Conservation (phyloP, 805 yeast genomes). For the Ogataea nitratoaversa region DNA sequence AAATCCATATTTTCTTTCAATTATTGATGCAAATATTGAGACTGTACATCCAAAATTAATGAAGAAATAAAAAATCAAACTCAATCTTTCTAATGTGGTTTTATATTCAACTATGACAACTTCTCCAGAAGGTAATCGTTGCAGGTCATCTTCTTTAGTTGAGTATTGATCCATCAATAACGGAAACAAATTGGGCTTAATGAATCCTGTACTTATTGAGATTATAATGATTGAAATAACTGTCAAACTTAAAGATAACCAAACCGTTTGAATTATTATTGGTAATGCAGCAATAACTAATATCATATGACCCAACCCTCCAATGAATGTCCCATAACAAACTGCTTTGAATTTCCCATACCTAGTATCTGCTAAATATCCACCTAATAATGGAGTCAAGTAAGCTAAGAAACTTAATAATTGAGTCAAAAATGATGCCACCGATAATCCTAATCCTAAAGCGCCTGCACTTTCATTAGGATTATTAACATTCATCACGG, state of each 20-base stretch:
- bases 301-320: slow-evolving; percentile 42
- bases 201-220: slow-evolving; percentile 46
- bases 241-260: slow-evolving; percentile 31
- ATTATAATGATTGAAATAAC: slow-evolving; percentile 35
- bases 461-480: slow-evolving; percentile 44
- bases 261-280: slow-evolving; percentile 27
- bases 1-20: slow-evolving; percentile 45
- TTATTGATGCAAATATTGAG: slow-evolving; percentile 44
- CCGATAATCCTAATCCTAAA: slow-evolving; percentile 40
- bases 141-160: slow-evolving; percentile 48
- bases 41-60: slow-evolving; percentile 52
- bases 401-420: slow-evolving; percentile 44
- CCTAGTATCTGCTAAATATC: slow-evolving; percentile 46
- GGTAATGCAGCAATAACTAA: slow-evolving; percentile 47
- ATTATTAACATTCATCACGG: slow-evolving; percentile 35
- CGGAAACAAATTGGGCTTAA: slow-evolving; percentile 49
- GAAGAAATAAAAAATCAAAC: slow-evolving; percentile 47
- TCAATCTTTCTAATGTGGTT: slow-evolving; percentile 35
- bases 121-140: slow-evolving; percentile 49
- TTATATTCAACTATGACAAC: slow-evolving; percentile 52
- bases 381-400: slow-evolving; percentile 46
- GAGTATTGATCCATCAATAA: slow-evolving; percentile 58
- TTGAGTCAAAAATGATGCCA: slow-evolving; percentile 42
- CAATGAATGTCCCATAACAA: slow-evolving; percentile 42
- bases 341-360: slow-evolving; percentile 45